These are phyloP conservation scores for Jatropha curcas DNA, from an alignment of 345 rosid species.

Conservation along the genomic window DNA sequence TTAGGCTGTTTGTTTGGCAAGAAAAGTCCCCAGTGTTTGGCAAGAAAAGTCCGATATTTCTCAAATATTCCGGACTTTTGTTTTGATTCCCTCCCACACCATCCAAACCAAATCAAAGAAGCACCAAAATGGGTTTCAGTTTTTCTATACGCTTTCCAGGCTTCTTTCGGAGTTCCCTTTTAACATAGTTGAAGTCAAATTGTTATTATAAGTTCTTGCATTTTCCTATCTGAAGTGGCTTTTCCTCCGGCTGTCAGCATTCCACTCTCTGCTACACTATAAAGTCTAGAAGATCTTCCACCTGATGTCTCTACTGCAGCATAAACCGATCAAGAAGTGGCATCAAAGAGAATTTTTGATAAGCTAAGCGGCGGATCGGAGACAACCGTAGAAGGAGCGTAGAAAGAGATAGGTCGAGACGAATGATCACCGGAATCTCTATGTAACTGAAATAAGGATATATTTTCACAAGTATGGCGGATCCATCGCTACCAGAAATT, in stretches of 20 bases:
- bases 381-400: constrained; percentile 32
- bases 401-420: constrained; percentile 44
- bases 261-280: constrained; percentile 32
- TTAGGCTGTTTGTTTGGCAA: constrained; percentile 47
- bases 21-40: constrained; percentile 58
- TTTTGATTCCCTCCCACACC: too few relatives aligned
- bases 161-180: constrained; percentile 45
- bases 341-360: constrained; percentile 23
- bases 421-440: constrained; percentile 17
- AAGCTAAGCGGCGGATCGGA: constrained; percentile 25
- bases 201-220: constrained; percentile 26
- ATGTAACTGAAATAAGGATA: constrained; percentile 43
- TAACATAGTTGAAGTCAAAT: constrained; percentile 5
- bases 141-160: constrained; percentile 51
- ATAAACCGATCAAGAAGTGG: constrained; percentile 20
- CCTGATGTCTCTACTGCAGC: constrained; percentile 27
- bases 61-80: too few relatives aligned
- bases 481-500: too few relatives aligned
- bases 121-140: too few relatives aligned
- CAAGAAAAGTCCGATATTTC: too few relatives aligned
- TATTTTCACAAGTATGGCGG: constrained; percentile 41
- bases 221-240: constrained; percentile 18
- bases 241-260: constrained; percentile 27
- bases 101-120: too few relatives aligned
- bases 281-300: constrained; percentile 17